Conservation (phyloP, 306 rosid genomes). For the Vigna mungo region DNA sequence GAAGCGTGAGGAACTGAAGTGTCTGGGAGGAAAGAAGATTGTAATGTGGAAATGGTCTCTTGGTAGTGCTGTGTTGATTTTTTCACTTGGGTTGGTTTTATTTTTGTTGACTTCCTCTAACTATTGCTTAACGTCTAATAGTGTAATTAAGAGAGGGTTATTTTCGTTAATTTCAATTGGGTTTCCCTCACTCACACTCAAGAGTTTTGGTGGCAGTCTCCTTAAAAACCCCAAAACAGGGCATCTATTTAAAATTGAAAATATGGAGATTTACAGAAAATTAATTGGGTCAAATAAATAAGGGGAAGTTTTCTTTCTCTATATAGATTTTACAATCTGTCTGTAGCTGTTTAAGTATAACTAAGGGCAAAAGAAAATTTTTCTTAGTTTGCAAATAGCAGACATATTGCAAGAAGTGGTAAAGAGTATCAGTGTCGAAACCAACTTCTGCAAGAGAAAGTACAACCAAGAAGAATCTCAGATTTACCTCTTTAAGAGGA, state of each 20-base stretch:
- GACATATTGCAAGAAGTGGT: background rate
- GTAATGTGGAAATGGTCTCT: background rate
- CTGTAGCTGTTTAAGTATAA: background rate
- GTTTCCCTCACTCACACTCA: background rate
- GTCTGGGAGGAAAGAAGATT: slow-evolving; percentile 25
- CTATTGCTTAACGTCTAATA: background rate
- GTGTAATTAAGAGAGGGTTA: slow-evolving; percentile 1
- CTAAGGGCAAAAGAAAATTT: slow-evolving; percentile 15
- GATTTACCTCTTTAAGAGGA: slow-evolving; percentile 2
- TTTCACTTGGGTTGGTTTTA: background rate
- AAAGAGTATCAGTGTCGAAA: background rate
- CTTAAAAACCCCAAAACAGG: slow-evolving; percentile 5
- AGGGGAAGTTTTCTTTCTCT: background rate
- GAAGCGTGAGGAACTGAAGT: slow-evolving; percentile 19
- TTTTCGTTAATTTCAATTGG: slow-evolving; percentile 12
- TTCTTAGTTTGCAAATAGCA: background rate
- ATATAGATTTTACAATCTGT: background rate
- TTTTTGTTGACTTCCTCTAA: slow-evolving; percentile 35
- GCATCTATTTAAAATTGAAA: background rate
- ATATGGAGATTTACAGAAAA: slow-evolving; percentile 1
- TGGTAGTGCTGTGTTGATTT: background rate
- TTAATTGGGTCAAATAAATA: background rate
- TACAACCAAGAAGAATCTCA: slow-evolving; percentile 4
- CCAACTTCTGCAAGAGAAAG: slow-evolving; percentile 22
- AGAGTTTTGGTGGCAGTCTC: background rate